Conservation (phyloP, 176 grass and related monocot genomes). For the Musa troglodytarum region DNA sequence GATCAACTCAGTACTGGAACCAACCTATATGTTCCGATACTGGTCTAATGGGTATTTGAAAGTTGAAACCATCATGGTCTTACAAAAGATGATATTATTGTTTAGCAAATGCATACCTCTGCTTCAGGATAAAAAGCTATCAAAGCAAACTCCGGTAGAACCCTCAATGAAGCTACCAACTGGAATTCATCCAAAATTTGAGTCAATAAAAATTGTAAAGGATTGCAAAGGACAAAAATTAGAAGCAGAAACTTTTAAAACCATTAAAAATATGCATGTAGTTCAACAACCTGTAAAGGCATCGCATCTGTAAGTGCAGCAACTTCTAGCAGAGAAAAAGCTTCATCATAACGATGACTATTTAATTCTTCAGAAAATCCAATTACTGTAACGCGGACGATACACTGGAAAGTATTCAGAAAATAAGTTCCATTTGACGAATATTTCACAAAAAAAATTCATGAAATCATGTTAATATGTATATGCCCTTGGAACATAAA, state of each 20-base stretch:
- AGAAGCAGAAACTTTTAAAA: neutral
- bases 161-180: constrained; percentile 81
- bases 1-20: too few species aligned
- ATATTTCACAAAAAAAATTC: neutral
- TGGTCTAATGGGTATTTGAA: too few species aligned
- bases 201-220: neutral
- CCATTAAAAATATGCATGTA: constrained; percentile 14
- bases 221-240: neutral
- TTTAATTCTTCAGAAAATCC: constrained; percentile 36
- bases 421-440: neutral
- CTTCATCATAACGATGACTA: constrained; percentile 31
- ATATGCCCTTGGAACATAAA: too few species aligned
- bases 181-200: constrained; percentile 24
- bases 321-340: constrained; percentile 30
- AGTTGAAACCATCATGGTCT: neutral
- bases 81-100: constrained; percentile 25
- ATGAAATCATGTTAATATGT: neutral
- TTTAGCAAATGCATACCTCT: constrained; percentile 40
- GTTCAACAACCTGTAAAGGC: constrained; percentile 60
- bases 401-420: constrained; percentile 58
- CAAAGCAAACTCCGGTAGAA: constrained; percentile 57
- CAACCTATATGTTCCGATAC: too few species aligned
- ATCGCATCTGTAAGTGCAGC: constrained; percentile 62
- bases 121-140: constrained; percentile 76
- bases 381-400: constrained; percentile 46